Evolutionary conservation across 1,284 basidiomycete genomes (phyloP), one percentile per base, ranked within the genome.

Genomic region (Wallemia hederae): DNA sequence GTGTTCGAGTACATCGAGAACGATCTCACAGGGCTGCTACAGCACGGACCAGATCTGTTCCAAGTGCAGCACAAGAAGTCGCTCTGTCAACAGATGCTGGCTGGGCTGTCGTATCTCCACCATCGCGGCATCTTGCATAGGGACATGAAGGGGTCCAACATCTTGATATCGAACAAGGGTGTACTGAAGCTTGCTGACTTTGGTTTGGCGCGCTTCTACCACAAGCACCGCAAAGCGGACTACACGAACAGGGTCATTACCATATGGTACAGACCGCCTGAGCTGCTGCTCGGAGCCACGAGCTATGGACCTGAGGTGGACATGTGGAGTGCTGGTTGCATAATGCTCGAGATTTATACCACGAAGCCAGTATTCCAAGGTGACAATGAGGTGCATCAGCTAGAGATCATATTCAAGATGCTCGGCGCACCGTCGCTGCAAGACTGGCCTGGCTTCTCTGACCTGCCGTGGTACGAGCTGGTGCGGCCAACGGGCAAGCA

Each of bases 321-420:
- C 68, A 94, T 94, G 81, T 99, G 94, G 94, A 94, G 90, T 69
- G 94, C 92, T 14, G 94, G 94, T 87, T 98, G 92, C 70, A 98
- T 99, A 67, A 97, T 98, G 81, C 78, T 98, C 33, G 96, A 99
- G 71, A 76, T 99, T 3, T 98, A 89, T 70, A 86, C 84, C 22
- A 86, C 87, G 70, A 90, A 87, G 66, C 90, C 91, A 0, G 78
- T 94, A 2, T 97, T 98, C 69, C 91, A 92, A 69, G 92, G 94
- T 25, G 84, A 83, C 65, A 91, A 97, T 66, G 94, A 99, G 73
- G 89, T 99, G 61, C 83, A 92, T 65, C 96, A 99, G 69, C 77
- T 99, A 15, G 85, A 96, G 62, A 83, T 85, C 29, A 85, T 98
- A 62, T 92, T 88, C 70, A 81, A 79, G 62, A 76, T 92, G 56